Evolutionary conservation across 2,329 filamentous ascomycete species (phyloP).

Genomic region (Arachnomyces sp.): DNA sequence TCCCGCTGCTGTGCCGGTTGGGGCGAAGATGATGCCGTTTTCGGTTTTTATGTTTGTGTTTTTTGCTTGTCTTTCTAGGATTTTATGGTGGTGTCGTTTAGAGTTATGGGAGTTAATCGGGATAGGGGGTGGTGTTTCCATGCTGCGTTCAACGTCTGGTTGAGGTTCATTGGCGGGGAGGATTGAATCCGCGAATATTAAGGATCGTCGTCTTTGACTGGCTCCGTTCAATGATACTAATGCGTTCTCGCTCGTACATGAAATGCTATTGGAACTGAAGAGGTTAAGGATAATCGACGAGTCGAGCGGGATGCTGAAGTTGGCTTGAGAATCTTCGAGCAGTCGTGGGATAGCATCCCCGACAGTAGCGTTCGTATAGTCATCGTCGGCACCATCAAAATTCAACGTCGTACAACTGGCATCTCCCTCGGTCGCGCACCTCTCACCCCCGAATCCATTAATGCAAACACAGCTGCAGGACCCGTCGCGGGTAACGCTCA

Average conservation of each 20-base stretch:
- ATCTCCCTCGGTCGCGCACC: constrained; percentile 46
- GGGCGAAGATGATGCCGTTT: background rate
- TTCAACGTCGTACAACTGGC: constrained; percentile 49
- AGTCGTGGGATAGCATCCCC: constrained; percentile 72
- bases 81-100: background rate
- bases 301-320: constrained; percentile 71
- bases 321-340: constrained; percentile 54
- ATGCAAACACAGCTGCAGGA: constrained; percentile 81
- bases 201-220: constrained; percentile 18
- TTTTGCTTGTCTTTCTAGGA: background rate
- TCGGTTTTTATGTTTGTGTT: background rate
- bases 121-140: background rate
- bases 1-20: background rate
- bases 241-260: constrained; percentile 78
- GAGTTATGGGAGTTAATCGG: background rate
- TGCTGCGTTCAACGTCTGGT: constrained; percentile 5
- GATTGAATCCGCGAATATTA: background rate
- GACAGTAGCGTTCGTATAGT: constrained; percentile 62
- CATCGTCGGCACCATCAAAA: constrained; percentile 32
- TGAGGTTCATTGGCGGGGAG: background rate
- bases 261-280: constrained; percentile 67
- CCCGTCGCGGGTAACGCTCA: constrained; percentile 59
- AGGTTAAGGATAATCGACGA: constrained; percentile 62
- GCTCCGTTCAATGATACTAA: constrained; percentile 73
- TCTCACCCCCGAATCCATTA: constrained; percentile 70